Evolutionary conservation across 164 flowering plant genomes (phyloP).

Genomic region (Vitis amurensis): DNA sequence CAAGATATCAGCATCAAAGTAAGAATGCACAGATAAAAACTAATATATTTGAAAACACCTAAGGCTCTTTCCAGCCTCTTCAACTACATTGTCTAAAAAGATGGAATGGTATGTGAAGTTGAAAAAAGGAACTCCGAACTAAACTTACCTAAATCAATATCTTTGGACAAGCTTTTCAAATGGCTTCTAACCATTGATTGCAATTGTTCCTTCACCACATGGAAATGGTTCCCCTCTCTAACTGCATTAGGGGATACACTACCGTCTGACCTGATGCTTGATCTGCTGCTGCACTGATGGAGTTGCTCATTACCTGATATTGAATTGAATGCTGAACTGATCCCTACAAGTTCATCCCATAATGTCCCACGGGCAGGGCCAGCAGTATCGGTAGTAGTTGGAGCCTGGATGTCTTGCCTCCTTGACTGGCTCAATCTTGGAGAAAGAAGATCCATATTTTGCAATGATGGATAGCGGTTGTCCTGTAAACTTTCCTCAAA

Average conservation of each 20-base stretch:
- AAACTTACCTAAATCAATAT: conserved; percentile 49
- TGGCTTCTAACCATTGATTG: conserved; percentile 46
- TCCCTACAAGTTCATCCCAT: conserved; percentile 24
- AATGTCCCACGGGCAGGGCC: conserved; percentile 24
- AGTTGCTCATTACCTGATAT: conserved; percentile 33
- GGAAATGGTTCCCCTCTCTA: conserved; percentile 31
- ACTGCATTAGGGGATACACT: conserved; percentile 9
- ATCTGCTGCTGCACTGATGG: conserved; percentile 33
- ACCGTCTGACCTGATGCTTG: conserved; percentile 27
- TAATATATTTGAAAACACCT: background rate
- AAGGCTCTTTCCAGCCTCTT: background rate
- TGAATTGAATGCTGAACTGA: conserved; percentile 11
- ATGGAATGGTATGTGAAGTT: background rate
- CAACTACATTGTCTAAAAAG: background rate
- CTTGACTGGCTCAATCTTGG: conserved; percentile 25
- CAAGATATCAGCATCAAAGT: no score
- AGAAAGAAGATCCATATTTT: conserved; percentile 21
- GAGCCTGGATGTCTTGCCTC: conserved; percentile 31
- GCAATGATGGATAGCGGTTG: conserved; percentile 17
- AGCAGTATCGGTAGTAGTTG: conserved; percentile 19
- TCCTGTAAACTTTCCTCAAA: conserved; percentile 33
- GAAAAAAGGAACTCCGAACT: background rate
- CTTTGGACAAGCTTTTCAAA: conserved; percentile 42
- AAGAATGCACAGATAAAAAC: no score
- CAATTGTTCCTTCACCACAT: conserved; percentile 43